Evolutionary conservation across 441 rosid species (phyloP).

Genomic region (Codiaeum variegatum): DNA sequence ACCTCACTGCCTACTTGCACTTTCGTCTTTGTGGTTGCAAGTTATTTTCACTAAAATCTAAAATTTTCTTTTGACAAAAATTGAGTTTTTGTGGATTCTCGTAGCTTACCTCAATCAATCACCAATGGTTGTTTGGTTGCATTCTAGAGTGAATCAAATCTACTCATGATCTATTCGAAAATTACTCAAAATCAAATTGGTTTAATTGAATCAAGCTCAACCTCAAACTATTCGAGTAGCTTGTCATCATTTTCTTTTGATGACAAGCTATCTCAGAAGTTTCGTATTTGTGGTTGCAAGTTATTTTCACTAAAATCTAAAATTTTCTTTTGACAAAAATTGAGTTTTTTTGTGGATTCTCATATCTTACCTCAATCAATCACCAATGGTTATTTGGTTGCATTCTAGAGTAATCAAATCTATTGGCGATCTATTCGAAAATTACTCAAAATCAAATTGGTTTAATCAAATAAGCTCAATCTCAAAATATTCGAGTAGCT

Average conservation of each 20-base stretch:
- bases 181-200: no score
- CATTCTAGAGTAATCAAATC: no score
- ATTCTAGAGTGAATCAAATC: no score
- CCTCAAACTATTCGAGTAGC: no score
- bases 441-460: no score
- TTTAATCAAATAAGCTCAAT: no score
- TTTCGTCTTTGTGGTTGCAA: conserved; percentile 18
- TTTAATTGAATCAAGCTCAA: no score
- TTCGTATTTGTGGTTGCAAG: conserved; percentile 18
- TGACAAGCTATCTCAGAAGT: no score
- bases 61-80: conserved; percentile 8
- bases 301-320: conserved; percentile 16
- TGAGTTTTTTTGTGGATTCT: background rate
- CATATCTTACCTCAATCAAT: background rate
- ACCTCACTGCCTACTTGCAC: background rate
- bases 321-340: conserved; percentile 6
- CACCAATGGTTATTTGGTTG: background rate
- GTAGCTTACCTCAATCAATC: background rate
- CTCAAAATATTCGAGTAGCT: no score
- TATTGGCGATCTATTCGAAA: no score
- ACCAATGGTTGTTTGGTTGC: conserved; percentile 3
- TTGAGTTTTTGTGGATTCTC: background rate
- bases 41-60: conserved; percentile 16
- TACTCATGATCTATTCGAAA: no score
- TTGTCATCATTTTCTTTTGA: no score